Conservation (phyloP, 768 basidiomycete species). For the Paxillus ammoniavirescens region DNA sequence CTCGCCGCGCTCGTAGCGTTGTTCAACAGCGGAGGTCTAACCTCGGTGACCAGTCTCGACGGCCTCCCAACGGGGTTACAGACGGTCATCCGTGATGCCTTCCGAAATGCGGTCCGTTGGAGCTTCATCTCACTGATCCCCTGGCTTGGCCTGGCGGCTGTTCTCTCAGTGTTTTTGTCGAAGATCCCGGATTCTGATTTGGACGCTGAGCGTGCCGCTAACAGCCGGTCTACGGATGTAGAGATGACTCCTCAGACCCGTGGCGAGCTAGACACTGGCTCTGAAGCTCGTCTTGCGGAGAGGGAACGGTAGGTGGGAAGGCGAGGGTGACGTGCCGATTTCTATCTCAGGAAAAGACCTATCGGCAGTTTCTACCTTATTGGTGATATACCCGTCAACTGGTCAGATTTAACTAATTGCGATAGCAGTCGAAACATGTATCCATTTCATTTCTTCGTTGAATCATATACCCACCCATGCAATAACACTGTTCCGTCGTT, state of each 20-base stretch:
- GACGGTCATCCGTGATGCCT: slow-evolving; percentile 38
- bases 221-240: background rate
- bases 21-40: slow-evolving; percentile 24
- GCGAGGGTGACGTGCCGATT: no score
- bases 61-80: slow-evolving; percentile 36
- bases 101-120: slow-evolving; percentile 40
- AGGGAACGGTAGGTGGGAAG: no score
- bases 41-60: slow-evolving; percentile 36
- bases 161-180: slow-evolving; percentile 39
- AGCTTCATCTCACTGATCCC: slow-evolving; percentile 48
- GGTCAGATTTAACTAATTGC: no score
- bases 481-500: background rate
- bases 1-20: slow-evolving; percentile 23
- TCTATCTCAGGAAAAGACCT: no score
- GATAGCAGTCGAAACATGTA: background rate
- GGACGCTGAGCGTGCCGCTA: background rate
- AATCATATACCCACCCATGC: background rate
- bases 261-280: no score
- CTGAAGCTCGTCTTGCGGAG: no score
- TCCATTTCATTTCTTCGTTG: background rate
- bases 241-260: background rate
- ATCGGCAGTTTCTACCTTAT: no score
- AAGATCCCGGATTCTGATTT: slow-evolving; percentile 32
- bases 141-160: slow-evolving; percentile 38
- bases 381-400: no score